Conservation (phyloP, 202 grass and related monocot species). For the Alloteropsis angusta region DNA sequence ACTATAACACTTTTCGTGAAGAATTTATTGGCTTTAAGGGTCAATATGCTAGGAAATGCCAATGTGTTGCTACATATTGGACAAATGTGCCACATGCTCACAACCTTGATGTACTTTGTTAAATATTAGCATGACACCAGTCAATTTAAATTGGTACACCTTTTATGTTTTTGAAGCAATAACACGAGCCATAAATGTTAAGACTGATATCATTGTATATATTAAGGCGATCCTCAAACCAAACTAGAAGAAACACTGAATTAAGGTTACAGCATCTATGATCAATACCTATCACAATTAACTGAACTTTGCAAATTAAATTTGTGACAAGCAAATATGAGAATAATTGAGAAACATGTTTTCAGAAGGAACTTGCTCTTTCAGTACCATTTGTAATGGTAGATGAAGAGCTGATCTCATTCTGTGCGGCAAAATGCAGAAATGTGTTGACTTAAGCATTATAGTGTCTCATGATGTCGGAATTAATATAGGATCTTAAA, state of each 20-base stretch:
- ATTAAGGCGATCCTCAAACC: neutral
- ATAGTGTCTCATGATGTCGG: neutral
- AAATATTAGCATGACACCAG: neutral
- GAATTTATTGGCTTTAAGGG: neutral
- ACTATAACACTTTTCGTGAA: neutral
- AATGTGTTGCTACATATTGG: neutral
- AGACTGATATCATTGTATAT: neutral
- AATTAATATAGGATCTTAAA: slow-evolving; percentile 4
- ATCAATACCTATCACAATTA: neutral
- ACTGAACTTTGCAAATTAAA: neutral
- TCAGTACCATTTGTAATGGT: neutral
- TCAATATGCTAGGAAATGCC: neutral
- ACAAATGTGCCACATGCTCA: neutral
- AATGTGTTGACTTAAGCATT: neutral
- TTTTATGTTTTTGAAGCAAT: slow-evolving; percentile 1
- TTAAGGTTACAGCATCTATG: neutral
- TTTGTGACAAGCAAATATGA: neutral
- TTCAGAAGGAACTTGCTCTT: neutral
- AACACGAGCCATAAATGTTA: neutral
- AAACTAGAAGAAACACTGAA: neutral
- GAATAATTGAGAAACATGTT: neutral
- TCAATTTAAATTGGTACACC: neutral
- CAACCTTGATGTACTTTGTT: too few relatives aligned
- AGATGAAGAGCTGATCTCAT: neutral
- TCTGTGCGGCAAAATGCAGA: neutral